phyloP scores from a whole-genome alignment of 768 basidiomycete species.

The Rubroboletus satanas region DNA sequence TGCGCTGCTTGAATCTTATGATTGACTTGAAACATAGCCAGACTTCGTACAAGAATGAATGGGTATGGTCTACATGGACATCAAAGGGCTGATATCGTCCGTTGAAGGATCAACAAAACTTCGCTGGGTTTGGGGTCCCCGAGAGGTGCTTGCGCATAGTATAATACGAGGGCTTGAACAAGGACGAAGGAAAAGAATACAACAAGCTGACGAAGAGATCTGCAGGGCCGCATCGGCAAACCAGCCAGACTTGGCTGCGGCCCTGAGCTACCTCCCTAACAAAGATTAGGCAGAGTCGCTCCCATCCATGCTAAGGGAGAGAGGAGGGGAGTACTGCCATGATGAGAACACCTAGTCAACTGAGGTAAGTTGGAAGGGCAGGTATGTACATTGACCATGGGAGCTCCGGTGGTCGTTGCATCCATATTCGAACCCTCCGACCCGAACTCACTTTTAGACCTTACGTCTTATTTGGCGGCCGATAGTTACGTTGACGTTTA shows the following conservation, averaged over 20 bases:
- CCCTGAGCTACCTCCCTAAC: background rate
- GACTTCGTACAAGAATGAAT: background rate
- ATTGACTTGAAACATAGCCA: background rate
- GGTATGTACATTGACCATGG: too few relatives aligned
- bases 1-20: background rate
- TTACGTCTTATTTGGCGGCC: background rate
- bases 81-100: background rate
- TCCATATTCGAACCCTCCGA: too few relatives aligned
- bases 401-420: too few relatives aligned
- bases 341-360: background rate
- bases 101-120: background rate
- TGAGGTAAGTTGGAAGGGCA: too few relatives aligned
- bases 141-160: background rate
- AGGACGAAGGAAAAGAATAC: background rate
- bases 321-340: background rate
- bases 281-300: background rate
- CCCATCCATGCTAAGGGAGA: background rate
- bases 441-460: background rate
- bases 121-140: background rate
- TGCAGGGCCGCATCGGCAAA: background rate
- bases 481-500: background rate
- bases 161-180: background rate
- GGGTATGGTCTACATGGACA: background rate
- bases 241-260: background rate
- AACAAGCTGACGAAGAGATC: background rate